These are phyloP conservation scores for Durio zibethinus DNA, from an alignment of 345 rosid genomes.

Conservation along the genomic window DNA sequence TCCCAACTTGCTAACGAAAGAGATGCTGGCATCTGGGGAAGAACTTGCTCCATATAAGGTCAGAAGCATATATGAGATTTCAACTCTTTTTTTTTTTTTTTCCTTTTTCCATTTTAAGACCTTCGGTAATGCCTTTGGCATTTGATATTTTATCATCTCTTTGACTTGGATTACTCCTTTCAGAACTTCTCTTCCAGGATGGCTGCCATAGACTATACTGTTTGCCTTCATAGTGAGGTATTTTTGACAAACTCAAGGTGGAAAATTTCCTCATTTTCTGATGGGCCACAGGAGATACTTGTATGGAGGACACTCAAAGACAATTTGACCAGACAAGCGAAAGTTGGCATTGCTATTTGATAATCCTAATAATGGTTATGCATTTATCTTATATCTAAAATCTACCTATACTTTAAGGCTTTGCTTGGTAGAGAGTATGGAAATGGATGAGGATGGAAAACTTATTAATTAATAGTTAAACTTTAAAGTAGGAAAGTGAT, in stretches of 20 bases:
- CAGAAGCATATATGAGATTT: slow-evolving; percentile 15
- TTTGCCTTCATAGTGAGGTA: slow-evolving; percentile 98
- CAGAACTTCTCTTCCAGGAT: slow-evolving; percentile 98
- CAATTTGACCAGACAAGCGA: slow-evolving; percentile 94
- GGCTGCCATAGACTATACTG: slow-evolving; percentile 99
- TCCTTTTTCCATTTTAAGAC: background rate
- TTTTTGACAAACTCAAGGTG: slow-evolving; percentile 98
- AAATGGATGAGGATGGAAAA: too few species aligned
- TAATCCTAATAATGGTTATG: slow-evolving; percentile 84
- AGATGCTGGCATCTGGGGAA: slow-evolving; percentile 74
- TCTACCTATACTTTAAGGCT: background rate
- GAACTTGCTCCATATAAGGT: slow-evolving; percentile 93
- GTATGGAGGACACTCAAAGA: slow-evolving; percentile 94
- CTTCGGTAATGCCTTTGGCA: slow-evolving; percentile 5
- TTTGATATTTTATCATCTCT: slow-evolving; percentile 14
- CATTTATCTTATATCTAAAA: slow-evolving; percentile 20
- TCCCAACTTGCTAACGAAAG: slow-evolving; percentile 88
- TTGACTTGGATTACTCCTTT: slow-evolving; percentile 36
- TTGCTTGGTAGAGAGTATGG: too few species aligned
- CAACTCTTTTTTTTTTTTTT: background rate
- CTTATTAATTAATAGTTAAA: too few species aligned
- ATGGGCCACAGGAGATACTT: slow-evolving; percentile 92
- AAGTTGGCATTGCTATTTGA: slow-evolving; percentile 89
- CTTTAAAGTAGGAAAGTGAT: too few species aligned
- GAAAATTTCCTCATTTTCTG: slow-evolving; percentile 96